These are phyloP conservation scores for Diplodia scrobiculata DNA, from an alignment of 2,329 filamentous ascomycete species.

Conservation along the genomic window DNA sequence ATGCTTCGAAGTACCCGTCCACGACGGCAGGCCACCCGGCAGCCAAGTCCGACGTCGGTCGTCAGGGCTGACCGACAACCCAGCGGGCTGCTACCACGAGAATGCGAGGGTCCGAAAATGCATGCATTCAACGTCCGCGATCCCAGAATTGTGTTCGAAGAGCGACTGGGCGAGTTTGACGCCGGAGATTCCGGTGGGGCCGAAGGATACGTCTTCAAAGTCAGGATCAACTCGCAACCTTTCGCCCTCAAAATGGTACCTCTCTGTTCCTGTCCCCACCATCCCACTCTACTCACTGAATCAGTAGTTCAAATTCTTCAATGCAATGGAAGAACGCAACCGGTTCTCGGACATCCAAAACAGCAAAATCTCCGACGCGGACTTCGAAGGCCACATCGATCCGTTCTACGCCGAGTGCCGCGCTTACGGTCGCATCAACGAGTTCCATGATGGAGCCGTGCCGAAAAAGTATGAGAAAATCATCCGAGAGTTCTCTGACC, in stretches of 20 bases:
- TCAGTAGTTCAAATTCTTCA: background rate
- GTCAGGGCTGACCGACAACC: background rate
- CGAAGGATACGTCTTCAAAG: conserved; percentile 3
- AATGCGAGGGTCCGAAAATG: conserved; percentile 9
- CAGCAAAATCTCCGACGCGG: background rate
- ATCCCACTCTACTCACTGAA: background rate
- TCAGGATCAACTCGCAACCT: background rate
- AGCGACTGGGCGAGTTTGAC: background rate
- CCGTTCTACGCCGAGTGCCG: conserved; percentile 25
- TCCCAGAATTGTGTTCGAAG: background rate
- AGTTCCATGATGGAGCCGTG: background rate
- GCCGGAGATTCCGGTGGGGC: too few relatives aligned
- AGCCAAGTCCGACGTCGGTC: too few relatives aligned
- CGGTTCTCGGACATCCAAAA: too few relatives aligned
- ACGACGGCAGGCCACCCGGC: too few relatives aligned
- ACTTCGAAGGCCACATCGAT: conserved; percentile 5
- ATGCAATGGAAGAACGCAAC: background rate
- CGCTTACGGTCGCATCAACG: conserved; percentile 24
- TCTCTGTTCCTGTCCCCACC: background rate
- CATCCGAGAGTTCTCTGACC: background rate
- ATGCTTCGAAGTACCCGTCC: background rate
- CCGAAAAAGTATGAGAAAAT: background rate
- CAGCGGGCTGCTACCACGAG: background rate
- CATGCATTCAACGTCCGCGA: background rate
- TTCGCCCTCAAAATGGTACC: conserved; percentile 7